These are phyloP conservation scores for Sanghuangporus weigelae DNA, from an alignment of 1,284 basidiomycete species.

Conservation along the genomic window DNA sequence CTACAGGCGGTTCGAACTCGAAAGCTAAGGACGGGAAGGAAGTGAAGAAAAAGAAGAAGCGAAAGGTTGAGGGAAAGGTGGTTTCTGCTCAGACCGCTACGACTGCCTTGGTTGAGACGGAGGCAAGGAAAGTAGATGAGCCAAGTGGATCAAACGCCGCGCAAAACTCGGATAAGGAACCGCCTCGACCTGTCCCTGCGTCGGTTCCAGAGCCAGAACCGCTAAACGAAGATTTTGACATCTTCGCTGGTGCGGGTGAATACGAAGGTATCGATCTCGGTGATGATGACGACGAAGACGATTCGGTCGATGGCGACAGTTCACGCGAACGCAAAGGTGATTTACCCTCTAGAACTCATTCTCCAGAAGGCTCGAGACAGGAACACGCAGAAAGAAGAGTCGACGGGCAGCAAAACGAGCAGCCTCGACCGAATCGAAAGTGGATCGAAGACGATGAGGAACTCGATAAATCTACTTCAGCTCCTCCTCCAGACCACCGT, in stretches of 20 bases:
- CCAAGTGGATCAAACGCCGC: background rate
- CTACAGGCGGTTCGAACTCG: conserved; percentile 40
- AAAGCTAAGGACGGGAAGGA: conserved; percentile 36
- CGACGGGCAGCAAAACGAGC: background rate
- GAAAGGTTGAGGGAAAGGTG: conserved; percentile 28
- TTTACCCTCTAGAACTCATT: background rate
- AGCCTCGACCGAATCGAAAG: conserved; percentile 14
- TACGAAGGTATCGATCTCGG: conserved; percentile 68
- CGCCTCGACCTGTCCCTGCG: background rate
- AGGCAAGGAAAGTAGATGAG: background rate
- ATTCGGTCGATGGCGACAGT: background rate
- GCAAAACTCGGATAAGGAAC: background rate
- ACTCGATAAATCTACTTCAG: conserved; percentile 1
- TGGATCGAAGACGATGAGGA: conserved; percentile 23
- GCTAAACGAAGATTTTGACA: conserved; percentile 31
- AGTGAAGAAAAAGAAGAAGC: conserved; percentile 55
- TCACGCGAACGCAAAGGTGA: conserved; percentile 15
- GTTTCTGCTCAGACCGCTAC: conserved; percentile 28
- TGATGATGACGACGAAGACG: conserved; percentile 46
- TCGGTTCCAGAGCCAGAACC: conserved; percentile 30
- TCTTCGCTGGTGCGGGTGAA: conserved; percentile 82
- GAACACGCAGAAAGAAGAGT: background rate
- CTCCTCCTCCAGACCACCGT: conserved; percentile 12
- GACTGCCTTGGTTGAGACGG: conserved; percentile 18
- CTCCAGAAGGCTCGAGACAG: no score